These are phyloP conservation scores for Coniophora puteana DNA, from an alignment of 1,284 basidiomycete genomes.

Conservation along the genomic window DNA sequence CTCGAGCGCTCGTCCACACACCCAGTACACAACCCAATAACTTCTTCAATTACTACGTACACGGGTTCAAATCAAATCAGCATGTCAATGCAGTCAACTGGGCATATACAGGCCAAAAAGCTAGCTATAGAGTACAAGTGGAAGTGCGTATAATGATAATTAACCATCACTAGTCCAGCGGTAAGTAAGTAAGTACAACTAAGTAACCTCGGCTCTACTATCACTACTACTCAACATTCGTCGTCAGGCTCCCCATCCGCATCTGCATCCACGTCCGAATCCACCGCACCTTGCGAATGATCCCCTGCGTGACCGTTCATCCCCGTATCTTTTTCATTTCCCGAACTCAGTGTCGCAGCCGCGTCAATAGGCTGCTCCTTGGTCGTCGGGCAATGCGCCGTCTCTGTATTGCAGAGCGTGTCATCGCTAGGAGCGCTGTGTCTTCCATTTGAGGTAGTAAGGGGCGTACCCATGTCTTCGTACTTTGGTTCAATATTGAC, in stretches of 20 bases:
- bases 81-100: not conserved
- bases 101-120: conserved; percentile 1
- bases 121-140: no score
- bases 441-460: conserved; percentile 46
- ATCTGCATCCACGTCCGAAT: conserved; percentile 31
- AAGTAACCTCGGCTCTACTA: conserved; percentile 9
- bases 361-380: no score
- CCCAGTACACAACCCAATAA: conserved; percentile 4
- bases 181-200: conserved; percentile 4
- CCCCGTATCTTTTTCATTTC: no score
- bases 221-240: conserved; percentile 18
- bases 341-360: no score
- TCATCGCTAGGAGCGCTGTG: conserved; percentile 57
- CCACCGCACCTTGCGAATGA: conserved; percentile 13
- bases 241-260: conserved; percentile 38
- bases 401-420: conserved; percentile 34
- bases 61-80: no score
- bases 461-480: conserved; percentile 50
- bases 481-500: conserved; percentile 34
- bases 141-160: no score
- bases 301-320: no score
- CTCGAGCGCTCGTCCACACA: conserved; percentile 17
- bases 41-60: conserved; percentile 2
- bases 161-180: no score
- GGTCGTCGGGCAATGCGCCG: no score